Base-by-base conservation (phyloP, 1,284 basidiomycete species). In the Sphagnurus paluster region DNA sequence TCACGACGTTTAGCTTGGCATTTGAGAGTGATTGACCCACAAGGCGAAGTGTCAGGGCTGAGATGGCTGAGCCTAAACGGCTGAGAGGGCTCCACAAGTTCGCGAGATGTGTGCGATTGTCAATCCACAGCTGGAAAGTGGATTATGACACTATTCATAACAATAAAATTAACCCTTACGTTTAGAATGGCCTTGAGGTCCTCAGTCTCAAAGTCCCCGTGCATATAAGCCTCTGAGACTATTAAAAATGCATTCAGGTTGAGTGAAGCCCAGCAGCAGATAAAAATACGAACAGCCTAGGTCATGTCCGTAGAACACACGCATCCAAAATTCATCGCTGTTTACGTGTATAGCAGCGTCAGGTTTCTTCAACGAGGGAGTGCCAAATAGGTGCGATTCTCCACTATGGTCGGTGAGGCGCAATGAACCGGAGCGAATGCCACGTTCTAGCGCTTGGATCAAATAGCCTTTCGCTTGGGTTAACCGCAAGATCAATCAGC, bases 181-280 rank as follows among this genome's bases (percentile, higher is more conserved):
- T 82, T 74, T 70, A 87, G 82, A 38, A 82, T 66, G 17, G 67
- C 68, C 48, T 76, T 75, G 38, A 88, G 67, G 55, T 77, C 72
- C 44, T 71, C 70, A 0, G 78, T 74, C 52, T 82, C 69, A 28
- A 84, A 71, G 40, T 85, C 80, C 21, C 79, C 80, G 39, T 74
- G 65, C 77, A 86, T 84, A 66, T 80, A 85, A 2, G 82, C 80
- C 65, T 89, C 87, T 50, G 80, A 77, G 58, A 89, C 32, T 51
- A 43, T 36, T 39, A 39, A 5, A 34, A 3, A n/a, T n/a, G 17
- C 39, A 30, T 36, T 17, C 11, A 8, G 14, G 23, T 21, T 17
- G 10, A 33, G 17, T 16, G 28, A 33, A 4, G 5, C 13, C n/a
- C 4, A 21, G 21, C n/a, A 4, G 6, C 14, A n/a, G 3, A 16